Evolutionary conservation across 768 basidiomycete species (phyloP).

Genomic region (Lactifluus subvellereus): DNA sequence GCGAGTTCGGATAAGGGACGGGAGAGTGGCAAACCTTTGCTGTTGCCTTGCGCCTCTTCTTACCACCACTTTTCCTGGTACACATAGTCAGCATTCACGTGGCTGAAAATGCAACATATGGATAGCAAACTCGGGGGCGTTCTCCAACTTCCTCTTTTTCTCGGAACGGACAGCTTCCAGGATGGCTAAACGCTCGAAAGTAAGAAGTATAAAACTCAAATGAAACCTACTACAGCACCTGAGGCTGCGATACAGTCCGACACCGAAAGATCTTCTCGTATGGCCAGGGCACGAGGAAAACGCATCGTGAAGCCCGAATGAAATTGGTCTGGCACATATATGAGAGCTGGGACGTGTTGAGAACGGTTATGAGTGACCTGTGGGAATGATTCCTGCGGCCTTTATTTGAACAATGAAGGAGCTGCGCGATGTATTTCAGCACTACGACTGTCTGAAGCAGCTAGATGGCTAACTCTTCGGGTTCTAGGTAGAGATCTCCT

Average conservation of each 20-base stretch:
- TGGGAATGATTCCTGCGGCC: conserved; percentile 80
- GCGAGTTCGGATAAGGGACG: too few relatives aligned
- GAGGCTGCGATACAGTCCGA: conserved; percentile 70
- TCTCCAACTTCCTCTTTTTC: conserved; percentile 72
- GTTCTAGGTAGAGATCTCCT: conserved; percentile 87
- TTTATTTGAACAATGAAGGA: conserved; percentile 94
- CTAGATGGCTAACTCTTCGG: conserved; percentile 60
- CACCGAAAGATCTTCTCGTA: conserved; percentile 70
- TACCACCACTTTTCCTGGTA: conserved; percentile 29
- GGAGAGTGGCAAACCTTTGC: conserved; percentile 37
- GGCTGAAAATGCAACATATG: not conserved
- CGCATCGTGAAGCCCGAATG: conserved; percentile 86
- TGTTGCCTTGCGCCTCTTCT: conserved; percentile 51
- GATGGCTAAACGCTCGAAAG: conserved; percentile 38
- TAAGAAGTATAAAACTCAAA: not conserved
- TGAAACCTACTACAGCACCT: conserved; percentile 36
- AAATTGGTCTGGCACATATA: conserved; percentile 56
- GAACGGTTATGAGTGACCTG: conserved; percentile 41
- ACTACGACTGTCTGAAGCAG: not conserved
- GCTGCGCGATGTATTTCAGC: conserved; percentile 37
- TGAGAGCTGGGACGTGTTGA: not conserved
- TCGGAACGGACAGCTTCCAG: conserved; percentile 55
- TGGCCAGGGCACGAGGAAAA: conserved; percentile 79
- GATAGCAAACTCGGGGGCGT: conserved; percentile 41
- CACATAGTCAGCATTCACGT: not conserved